Conservation (phyloP, 169 alveolate species). For the Eimeria necatrix region DNA sequence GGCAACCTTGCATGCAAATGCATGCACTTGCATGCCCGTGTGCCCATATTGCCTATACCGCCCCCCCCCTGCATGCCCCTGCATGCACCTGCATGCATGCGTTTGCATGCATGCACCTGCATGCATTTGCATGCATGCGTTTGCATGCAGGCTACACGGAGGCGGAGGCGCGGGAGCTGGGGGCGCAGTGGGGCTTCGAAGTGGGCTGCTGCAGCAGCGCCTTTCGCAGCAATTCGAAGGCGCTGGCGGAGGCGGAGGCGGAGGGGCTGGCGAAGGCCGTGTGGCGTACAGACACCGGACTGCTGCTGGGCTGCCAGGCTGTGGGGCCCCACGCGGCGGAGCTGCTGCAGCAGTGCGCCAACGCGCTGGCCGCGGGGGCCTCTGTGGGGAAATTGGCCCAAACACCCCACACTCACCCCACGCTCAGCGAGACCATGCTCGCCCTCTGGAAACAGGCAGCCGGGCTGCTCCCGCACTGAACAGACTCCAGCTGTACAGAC, state of each 20-base stretch:
- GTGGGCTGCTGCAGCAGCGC: constrained; percentile 79
- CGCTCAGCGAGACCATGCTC: constrained; percentile 85
- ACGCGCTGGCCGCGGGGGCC: constrained; percentile 81
- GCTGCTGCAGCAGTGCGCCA: constrained; percentile 85
- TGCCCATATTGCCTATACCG: no score
- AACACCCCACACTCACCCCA: constrained; percentile 87
- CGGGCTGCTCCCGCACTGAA: constrained; percentile 83
- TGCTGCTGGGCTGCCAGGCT: constrained; percentile 83
- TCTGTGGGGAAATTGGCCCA: constrained; percentile 81
- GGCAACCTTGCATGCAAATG: not conserved
- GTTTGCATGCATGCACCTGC: no score
- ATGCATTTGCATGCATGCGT: no score
- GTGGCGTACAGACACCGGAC: constrained; percentile 82
- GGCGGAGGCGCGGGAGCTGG: constrained; percentile 80
- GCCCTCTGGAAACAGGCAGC: constrained; percentile 84
- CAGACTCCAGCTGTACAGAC: no score
- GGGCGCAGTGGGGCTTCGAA: constrained; percentile 76
- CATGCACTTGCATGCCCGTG: no score
- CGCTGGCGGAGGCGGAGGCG: constrained; percentile 85
- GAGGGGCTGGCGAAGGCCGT: constrained; percentile 84
- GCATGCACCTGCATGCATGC: no score
- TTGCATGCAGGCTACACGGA: constrained; percentile 80
- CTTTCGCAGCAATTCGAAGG: constrained; percentile 84
- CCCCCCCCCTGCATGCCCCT: no score
- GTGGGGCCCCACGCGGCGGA: constrained; percentile 86